Percentiles rank a stretch among this genome's conserved stretches.
Conservation (phyloP, 2,329 filamentous ascomycete genomes). For the Incumbomyces delicatus region DNA sequence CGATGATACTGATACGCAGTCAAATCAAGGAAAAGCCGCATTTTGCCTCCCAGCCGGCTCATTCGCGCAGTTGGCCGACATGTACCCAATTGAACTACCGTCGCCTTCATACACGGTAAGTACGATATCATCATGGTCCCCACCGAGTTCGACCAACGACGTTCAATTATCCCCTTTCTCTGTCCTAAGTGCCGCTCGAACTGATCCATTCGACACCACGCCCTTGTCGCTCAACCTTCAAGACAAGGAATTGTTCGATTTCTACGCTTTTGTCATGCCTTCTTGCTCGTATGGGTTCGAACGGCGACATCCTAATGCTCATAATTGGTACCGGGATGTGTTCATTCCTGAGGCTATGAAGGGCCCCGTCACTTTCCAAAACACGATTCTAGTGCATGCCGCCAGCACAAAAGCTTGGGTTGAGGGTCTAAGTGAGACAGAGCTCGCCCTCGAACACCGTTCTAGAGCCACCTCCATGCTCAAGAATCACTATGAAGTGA, state of each 20-base stretch:
- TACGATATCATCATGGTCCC: constrained; percentile 4
- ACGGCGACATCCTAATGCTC: constrained; percentile 25
- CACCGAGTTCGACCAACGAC: constrained; percentile 6
- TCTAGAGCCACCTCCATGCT: constrained; percentile 27
- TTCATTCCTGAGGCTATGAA: constrained; percentile 34
- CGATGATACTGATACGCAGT: neutral
- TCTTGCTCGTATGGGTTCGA: constrained; percentile 31
- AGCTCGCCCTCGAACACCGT: constrained; percentile 25
- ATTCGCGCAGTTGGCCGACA: constrained; percentile 12
- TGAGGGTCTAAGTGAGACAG: constrained; percentile 25
- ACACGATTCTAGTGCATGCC: constrained; percentile 30
- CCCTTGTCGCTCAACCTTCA: constrained; percentile 26
- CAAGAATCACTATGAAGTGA: constrained; percentile 24
- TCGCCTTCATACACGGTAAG: constrained; percentile 6
- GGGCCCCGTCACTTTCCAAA: constrained; percentile 29
- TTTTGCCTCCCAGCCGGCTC: constrained; percentile 8
- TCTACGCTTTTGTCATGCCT: constrained; percentile 33
- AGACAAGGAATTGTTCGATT: constrained; percentile 29
- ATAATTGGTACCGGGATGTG: constrained; percentile 31
- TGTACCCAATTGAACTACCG: constrained; percentile 5
- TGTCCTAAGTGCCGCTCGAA: constrained; percentile 28
- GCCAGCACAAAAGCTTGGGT: constrained; percentile 31
- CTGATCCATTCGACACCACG: constrained; percentile 29
- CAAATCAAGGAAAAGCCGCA: neutral
- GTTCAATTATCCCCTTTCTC: constrained; percentile 21